These are phyloP conservation scores for Kuraishia floccosa DNA, from an alignment of 805 yeast species.

Conservation along the genomic window DNA sequence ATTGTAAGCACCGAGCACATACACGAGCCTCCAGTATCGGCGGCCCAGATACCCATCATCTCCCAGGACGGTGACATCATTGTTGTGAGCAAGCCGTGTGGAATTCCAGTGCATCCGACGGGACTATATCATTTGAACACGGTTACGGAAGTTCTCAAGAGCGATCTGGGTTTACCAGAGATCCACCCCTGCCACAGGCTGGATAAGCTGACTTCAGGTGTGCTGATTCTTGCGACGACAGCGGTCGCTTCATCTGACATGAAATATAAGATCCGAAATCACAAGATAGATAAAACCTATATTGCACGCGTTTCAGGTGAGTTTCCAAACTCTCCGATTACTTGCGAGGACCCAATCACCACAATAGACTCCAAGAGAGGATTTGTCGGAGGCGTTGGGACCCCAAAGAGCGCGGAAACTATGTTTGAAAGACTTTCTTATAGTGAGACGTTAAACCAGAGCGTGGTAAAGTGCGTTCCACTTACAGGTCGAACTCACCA, in stretches of 20 bases:
- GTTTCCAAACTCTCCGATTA: slow-evolving; percentile 21
- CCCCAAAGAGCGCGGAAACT: slow-evolving; percentile 9
- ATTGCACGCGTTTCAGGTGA: slow-evolving; percentile 30
- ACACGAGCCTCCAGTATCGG: slow-evolving; percentile 18
- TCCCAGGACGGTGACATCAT: slow-evolving; percentile 23
- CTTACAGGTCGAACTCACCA: slow-evolving; percentile 47
- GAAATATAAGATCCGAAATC: slow-evolving; percentile 20
- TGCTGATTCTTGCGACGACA: slow-evolving; percentile 29
- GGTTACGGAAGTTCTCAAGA: slow-evolving; percentile 27
- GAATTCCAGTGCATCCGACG: slow-evolving; percentile 44
- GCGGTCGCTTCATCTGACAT: slow-evolving; percentile 18
- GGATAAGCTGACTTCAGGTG: slow-evolving; percentile 41
- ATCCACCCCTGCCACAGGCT: slow-evolving; percentile 31
- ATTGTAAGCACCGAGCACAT: slow-evolving; percentile 17
- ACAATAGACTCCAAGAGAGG: slow-evolving; percentile 18
- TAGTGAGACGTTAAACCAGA: slow-evolving; percentile 16
- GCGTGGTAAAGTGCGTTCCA: slow-evolving; percentile 37
- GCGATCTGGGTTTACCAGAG: slow-evolving; percentile 13
- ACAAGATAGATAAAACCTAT: slow-evolving; percentile 26
- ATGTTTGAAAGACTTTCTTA: slow-evolving; percentile 20
- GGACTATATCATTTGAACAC: slow-evolving; percentile 31
- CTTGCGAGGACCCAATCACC: slow-evolving; percentile 25
- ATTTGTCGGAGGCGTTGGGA: slow-evolving; percentile 10
- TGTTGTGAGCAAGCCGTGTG: slow-evolving; percentile 40
- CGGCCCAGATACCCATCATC: slow-evolving; percentile 13